These are phyloP conservation scores for Aurantiochytrium sp. DNA, from an alignment of 108 stramenopile genomes.

Conservation along the genomic window DNA sequence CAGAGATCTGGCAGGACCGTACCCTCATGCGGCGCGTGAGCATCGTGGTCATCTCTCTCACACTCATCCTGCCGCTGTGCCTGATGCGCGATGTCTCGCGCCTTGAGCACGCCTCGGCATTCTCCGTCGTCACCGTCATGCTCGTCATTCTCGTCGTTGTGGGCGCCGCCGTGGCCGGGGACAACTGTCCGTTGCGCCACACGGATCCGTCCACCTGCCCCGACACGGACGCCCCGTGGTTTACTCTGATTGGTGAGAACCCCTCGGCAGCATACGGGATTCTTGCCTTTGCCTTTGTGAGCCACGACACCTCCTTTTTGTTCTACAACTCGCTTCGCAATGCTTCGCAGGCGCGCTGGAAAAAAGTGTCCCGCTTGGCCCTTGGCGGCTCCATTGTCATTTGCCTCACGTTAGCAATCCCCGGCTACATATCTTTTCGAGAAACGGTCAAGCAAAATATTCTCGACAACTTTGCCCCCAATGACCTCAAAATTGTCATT, in stretches of 20 bases:
- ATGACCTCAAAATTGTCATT: conserved; percentile 9
- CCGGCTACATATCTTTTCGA: not conserved
- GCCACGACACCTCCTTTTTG: not conserved
- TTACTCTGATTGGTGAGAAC: not conserved
- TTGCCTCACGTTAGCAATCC: not conserved
- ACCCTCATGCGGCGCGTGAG: not conserved
- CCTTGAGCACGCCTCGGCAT: not conserved
- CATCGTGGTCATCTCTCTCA: not conserved
- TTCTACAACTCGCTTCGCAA: conserved; percentile 1
- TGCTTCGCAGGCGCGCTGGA: conserved; percentile 11
- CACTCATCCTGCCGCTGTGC: not conserved
- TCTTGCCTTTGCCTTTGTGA: conserved; percentile 7
- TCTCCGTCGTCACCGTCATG: not conserved
- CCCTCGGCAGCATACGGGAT: not conserved
- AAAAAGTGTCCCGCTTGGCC: not conserved
- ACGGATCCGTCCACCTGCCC: not conserved
- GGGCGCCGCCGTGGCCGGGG: not conserved
- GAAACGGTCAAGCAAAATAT: not conserved
- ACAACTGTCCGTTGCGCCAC: not conserved
- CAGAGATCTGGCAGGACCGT: not conserved
- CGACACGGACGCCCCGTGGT: not conserved
- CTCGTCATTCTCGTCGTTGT: not conserved
- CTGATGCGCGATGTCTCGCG: not conserved
- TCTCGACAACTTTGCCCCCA: not conserved
- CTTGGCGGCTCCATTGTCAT: not conserved